Base-by-base conservation (phyloP, 2,329 filamentous ascomycete species). In the Clarireedia sp. region DNA sequence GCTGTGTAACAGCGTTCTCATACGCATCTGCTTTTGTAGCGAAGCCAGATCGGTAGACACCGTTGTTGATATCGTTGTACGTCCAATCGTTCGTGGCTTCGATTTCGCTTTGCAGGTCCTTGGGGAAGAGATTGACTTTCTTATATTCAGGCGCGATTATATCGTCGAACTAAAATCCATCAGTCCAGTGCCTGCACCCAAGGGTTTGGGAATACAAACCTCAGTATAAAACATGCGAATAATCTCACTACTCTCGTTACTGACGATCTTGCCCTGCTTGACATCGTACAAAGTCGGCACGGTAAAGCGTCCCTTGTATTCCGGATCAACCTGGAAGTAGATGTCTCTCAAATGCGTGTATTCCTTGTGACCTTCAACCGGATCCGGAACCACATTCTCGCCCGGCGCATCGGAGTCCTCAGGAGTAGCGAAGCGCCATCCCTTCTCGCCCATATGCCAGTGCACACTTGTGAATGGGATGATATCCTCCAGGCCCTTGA, bases 401-500 rank as follows among this genome's bases (percentile, higher is more conserved):
- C 81, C 82, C 1, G 74, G 77, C 3, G 74, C 69, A 60, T 81
- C 75, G 24, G 68, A 72, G 59, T 87, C 85, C 17, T 80, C 78
- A 0, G 74, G 17, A 0, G 77, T 80, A 5, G 76, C 79, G 64
- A 89, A 89, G 21, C 82, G 78, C 85, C 85, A 89, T 51, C 85
- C 82, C 33, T 77, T 75, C 46, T 83, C 69, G 26, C 71, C 78
- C 75, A 97, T 83, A 66, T 96, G 86, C 92, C 67, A 69, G 46
- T 69, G 67, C 12, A 69, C 67, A 19, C 59, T 59, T 0, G 67
- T 68, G 44, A 56, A 68, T 19, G 79, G 78, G 63, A 99, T 85
- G 62, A 94, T 79, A 55, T 95, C 86, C 65, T 97, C 88, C 0
- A 99, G 78, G 0, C 92, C 94, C 75, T 97, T 99, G 66, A 99